phyloP scores from a whole-genome alignment of 805 yeast genomes.

The Ascoidea tarda region DNA sequence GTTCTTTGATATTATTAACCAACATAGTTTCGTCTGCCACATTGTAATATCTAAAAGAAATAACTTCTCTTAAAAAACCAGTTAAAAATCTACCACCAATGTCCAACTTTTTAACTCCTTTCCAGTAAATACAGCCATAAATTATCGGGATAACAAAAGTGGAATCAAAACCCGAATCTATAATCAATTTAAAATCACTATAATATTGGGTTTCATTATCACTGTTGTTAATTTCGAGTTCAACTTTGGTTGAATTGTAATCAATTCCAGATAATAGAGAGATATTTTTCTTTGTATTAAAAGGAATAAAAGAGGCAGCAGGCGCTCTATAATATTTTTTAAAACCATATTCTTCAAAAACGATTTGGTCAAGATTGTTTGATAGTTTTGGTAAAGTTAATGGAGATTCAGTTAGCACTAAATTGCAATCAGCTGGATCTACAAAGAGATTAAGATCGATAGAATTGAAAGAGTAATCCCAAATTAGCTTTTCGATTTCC shows the following conservation, averaged over 20 bases:
- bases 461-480: constrained; percentile 68
- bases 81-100: constrained; percentile 80
- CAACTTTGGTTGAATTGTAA: not conserved
- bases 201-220: constrained; percentile 11
- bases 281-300: constrained; percentile 26
- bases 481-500: constrained; percentile 78
- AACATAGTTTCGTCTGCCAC: constrained; percentile 82
- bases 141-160: constrained; percentile 82
- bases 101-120: constrained; percentile 64
- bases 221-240: not conserved
- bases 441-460: constrained; percentile 23
- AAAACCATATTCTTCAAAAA: constrained; percentile 90
- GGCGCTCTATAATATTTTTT: constrained; percentile 54
- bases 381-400: constrained; percentile 72
- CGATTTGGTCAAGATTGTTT: constrained; percentile 75
- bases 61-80: constrained; percentile 69
- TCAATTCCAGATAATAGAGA: constrained; percentile 12
- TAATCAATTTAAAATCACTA: constrained; percentile 58
- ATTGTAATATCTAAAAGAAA: constrained; percentile 85
- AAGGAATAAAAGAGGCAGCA: constrained; percentile 47
- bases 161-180: constrained; percentile 80
- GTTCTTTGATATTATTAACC: constrained; percentile 76
- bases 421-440: constrained; percentile 33
- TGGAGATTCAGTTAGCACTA: constrained; percentile 70
- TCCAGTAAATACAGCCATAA: constrained; percentile 62